phyloP scores from a whole-genome alignment of 2,329 filamentous ascomycete species.

The Periconia sp. region DNA sequence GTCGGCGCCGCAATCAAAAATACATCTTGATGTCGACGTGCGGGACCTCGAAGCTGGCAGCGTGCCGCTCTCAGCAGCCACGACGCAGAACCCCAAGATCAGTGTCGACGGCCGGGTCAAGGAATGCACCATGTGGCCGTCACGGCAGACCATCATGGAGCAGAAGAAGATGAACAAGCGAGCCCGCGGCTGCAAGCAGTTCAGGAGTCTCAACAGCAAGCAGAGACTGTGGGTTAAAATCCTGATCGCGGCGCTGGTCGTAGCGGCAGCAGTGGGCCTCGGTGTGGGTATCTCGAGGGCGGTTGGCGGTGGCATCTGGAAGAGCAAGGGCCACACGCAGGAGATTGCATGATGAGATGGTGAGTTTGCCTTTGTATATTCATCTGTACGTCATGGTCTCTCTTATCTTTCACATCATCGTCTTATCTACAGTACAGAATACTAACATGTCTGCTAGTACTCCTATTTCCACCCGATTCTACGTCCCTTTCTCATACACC shows the following conservation, averaged over 20 bases:
- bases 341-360: slow-evolving; percentile 26
- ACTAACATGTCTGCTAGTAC: too few relatives aligned
- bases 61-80: slow-evolving; percentile 38
- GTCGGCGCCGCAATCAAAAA: slow-evolving; percentile 29
- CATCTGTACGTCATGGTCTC: not conserved
- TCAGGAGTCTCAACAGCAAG: slow-evolving; percentile 46
- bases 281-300: slow-evolving; percentile 53
- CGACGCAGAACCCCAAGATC: slow-evolving; percentile 43
- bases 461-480: too few relatives aligned
- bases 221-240: slow-evolving; percentile 50
- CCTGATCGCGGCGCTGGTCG: slow-evolving; percentile 47
- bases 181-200: slow-evolving; percentile 43
- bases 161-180: slow-evolving; percentile 44
- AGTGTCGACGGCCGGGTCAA: slow-evolving; percentile 48
- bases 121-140: slow-evolving; percentile 57
- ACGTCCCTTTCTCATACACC: too few relatives aligned
- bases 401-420: too few relatives aligned
- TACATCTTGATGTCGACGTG: slow-evolving; percentile 32
- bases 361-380: slow-evolving; percentile 7
- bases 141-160: slow-evolving; percentile 50
- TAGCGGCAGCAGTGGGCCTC: slow-evolving; percentile 51
- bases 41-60: slow-evolving; percentile 44
- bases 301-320: slow-evolving; percentile 52
- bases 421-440: too few relatives aligned
- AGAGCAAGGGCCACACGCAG: slow-evolving; percentile 40